Conservation (phyloP, 2,329 filamentous ascomycete species). For the Apiospora pterosperma region DNA sequence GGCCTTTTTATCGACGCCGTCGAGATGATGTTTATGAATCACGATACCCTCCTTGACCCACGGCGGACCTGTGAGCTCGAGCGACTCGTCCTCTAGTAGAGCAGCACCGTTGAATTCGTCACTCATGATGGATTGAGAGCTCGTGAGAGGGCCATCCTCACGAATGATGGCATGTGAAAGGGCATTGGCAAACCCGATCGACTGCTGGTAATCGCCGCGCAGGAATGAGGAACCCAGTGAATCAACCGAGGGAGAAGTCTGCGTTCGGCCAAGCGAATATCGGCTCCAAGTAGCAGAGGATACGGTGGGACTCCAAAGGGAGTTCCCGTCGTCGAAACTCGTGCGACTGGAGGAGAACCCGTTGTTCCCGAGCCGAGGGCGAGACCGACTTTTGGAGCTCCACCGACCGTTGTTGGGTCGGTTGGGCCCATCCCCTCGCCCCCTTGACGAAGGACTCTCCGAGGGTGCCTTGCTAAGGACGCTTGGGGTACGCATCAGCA, state of each 20-base stretch:
- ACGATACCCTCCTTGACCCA: constrained; percentile 98
- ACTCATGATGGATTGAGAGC: constrained; percentile 51
- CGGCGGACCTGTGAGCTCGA: constrained; percentile 89
- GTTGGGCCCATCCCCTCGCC: constrained; percentile 61
- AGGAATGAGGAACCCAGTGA: constrained; percentile 77
- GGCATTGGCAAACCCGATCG: constrained; percentile 95
- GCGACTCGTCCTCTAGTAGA: constrained; percentile 84
- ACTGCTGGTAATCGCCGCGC: constrained; percentile 84
- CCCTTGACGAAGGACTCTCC: constrained; percentile 68
- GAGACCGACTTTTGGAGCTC: constrained; percentile 81
- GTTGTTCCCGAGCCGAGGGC: constrained; percentile 72
- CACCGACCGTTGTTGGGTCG: constrained; percentile 63
- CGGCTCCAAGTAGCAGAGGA: constrained; percentile 97
- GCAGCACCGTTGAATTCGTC: constrained; percentile 61
- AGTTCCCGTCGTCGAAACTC: constrained; percentile 86
- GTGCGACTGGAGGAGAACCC: constrained; percentile 88
- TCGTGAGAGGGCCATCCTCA: constrained; percentile 64
- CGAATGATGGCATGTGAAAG: constrained; percentile 95
- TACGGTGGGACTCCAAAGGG: constrained; percentile 79
- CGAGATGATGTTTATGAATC: constrained; percentile 94
- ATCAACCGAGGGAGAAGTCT: constrained; percentile 89
- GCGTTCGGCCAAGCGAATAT: constrained; percentile 85
- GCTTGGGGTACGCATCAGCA: constrained; percentile 83
- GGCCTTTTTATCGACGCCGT: constrained; percentile 84
- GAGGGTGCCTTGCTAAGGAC: constrained; percentile 92